Percentiles rank a stretch among this genome's conserved stretches.
phyloP scores from a whole-genome alignment of 192 early-diverging fungal species.

The Entomortierella beljakovae region DNA sequence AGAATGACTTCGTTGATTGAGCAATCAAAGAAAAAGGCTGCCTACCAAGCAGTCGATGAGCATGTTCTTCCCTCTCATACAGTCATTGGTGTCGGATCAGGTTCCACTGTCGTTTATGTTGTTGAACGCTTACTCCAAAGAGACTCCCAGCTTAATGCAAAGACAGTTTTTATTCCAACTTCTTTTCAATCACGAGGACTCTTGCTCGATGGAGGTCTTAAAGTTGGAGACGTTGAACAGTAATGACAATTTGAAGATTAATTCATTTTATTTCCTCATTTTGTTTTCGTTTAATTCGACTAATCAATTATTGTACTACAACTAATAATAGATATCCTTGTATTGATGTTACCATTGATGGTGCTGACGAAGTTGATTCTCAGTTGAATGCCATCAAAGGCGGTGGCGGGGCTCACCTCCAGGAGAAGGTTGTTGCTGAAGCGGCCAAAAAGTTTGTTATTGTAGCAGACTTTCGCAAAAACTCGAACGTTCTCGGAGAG shows the following conservation, averaged over 20 bases:
- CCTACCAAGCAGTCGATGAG: slow-evolving; percentile 91
- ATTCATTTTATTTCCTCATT: neutral
- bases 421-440: slow-evolving; percentile 93
- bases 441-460: slow-evolving; percentile 86
- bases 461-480: slow-evolving; percentile 92
- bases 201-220: slow-evolving; percentile 85
- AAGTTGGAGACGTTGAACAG: slow-evolving; percentile 81
- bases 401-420: slow-evolving; percentile 93
- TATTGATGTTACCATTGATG: slow-evolving; percentile 93
- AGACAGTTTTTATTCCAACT: slow-evolving; percentile 90
- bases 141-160: slow-evolving; percentile 71
- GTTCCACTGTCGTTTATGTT: slow-evolving; percentile 90
- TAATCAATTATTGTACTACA: neutral
- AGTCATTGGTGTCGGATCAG: slow-evolving; percentile 90
- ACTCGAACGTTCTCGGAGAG: slow-evolving; percentile 78
- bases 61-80: slow-evolving; percentile 75
- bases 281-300: slow-evolving; percentile 8
- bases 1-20: slow-evolving; percentile 63
- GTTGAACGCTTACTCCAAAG: slow-evolving; percentile 80
- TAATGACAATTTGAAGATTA: slow-evolving; percentile 47
- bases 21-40: slow-evolving; percentile 85
- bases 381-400: slow-evolving; percentile 95
- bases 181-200: slow-evolving; percentile 92
- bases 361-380: slow-evolving; percentile 89
- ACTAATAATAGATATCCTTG: slow-evolving; percentile 66